Evolutionary conservation across 208 protist species (phyloP), one percentile per base, ranked within the genome.

Genomic region (Trypanosomatidae sp.): DNA sequence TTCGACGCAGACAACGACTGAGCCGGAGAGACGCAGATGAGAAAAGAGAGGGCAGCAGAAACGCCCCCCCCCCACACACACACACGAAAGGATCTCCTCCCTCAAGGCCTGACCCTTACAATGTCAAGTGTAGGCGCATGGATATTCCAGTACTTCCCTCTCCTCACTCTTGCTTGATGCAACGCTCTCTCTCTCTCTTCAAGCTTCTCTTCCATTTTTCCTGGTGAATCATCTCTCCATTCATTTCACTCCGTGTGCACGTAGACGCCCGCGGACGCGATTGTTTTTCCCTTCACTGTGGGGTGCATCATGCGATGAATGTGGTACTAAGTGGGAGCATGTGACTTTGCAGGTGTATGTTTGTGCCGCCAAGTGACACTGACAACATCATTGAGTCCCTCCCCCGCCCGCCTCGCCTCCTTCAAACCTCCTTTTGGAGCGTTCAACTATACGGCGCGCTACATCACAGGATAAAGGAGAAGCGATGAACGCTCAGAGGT

Each of bases 101-200:
- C 39, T 28, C 36, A 65, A 65, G 33, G 59, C 17, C 17, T 65
- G 7, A 25, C 59, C 59, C 28, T 65, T 44, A 0, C 13, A 25
- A 13, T 9, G 39, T 2, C 13, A n/a, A 10, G 59, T 30, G 59
- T 46, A 28, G 13, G 56, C 5, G 59, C 56, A 50, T 60, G 17
- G 0, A 28, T 17, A 64, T 80, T 25, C 46, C 41, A 36, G 49
- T 75, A 44, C 25, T 30, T 53, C 30, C 76, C 22, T 47, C 60
- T 25, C 59, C 39, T 65, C 5, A 30, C 59, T 46, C 36, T 43
- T 19, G 36, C 39, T 46, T 44, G 17, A 46, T 9, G 36, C 33
- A 28, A 10, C 36, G 25, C 33, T 12, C 50, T 25, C 10, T 39
- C 59, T 62, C 36, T 39, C 36, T 39, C 36, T 39, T 39, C 12